Evolutionary conservation across 2,329 filamentous ascomycete genomes (phyloP), one percentile per base, ranked within the genome.

Genomic region (Pleomassaria siparia): DNA sequence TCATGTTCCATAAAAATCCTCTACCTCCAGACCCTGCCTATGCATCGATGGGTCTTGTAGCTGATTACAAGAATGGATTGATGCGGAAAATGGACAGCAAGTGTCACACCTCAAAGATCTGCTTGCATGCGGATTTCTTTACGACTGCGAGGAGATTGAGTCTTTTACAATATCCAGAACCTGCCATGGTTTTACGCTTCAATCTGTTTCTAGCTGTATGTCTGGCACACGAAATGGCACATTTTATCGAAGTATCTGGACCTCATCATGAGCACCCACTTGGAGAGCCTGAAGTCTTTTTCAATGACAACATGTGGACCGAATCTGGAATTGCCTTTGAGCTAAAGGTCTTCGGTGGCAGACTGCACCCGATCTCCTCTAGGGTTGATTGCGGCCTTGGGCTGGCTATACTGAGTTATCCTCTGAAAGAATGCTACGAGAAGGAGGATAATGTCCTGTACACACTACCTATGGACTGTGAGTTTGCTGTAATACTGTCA

Each of bases 291-390:
- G 69, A 71, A 44, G 66, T 70, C 7, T 72, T 70, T 42, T 69
- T 71, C 49, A 62, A 66, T 29, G 64, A 71, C 43, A 70, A 72
- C 50, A 66, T 60, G 55, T 72, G 67, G 64, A 71, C 66, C 2
- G 70, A 72, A 48, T 68, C 66, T 18, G 70, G 70, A 3, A 68
- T 68, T 21, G 69, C 69, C 0, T 72, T 71, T 36, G 70, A 72
- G 48, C 56, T 63, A 12, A 72, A 70, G 36, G 54, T 71, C 8
- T 72, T 72, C 42, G 70, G 70, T 9, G 70, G 70, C 7, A 58
- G 69, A 21, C 59, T 72, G 40, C 66, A 72, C 44, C 70, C 70
- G 4, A 62, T 72, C 9, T 70, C 66, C 2, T 64, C 61, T 13
- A 59, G 70, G 7, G 66, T 72, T 11, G 70, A 72, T 51, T 72